Conservation (phyloP, 305 asterid genomes). For the Solanum hybrid region DNA sequence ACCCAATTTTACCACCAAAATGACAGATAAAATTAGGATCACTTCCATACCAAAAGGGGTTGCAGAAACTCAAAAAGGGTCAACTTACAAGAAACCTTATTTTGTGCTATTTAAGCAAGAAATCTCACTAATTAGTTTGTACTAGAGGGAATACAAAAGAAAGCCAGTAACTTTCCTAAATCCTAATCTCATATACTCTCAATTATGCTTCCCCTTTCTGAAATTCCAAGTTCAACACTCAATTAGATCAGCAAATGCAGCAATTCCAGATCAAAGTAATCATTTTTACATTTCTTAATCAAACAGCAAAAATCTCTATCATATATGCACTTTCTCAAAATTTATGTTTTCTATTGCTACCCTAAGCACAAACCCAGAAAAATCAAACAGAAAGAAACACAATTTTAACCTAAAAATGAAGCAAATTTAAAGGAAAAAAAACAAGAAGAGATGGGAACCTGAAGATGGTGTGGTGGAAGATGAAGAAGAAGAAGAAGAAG, state of each 20-base stretch:
- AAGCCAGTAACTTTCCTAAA: too few species aligned
- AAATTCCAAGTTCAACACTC: neutral
- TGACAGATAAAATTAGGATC: too few species aligned
- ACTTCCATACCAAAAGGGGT: neutral
- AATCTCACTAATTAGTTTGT: neutral
- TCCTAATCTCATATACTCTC: neutral
- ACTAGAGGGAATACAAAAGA: neutral
- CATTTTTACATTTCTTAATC: neutral
- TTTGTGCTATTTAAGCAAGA: neutral
- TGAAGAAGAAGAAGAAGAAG: conserved; percentile 32
- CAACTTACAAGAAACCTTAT: neutral
- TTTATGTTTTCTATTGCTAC: neutral
- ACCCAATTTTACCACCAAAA: too few species aligned
- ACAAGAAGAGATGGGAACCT: conserved; percentile 10
- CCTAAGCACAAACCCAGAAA: neutral
- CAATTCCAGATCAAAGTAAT: neutral
- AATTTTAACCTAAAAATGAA: neutral
- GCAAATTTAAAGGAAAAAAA: neutral
- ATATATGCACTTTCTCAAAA: neutral
- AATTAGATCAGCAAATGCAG: neutral
- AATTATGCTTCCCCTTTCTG: neutral
- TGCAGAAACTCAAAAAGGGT: neutral
- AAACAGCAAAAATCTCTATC: neutral
- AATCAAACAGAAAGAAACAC: neutral
- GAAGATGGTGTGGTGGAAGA: conserved; percentile 31